A percentile compares a stretch with the other conserved stretches of the same genome.
phyloP scores from a whole-genome alignment of 2,329 filamentous ascomycete genomes.

The Ceratocystis harringtonii region DNA sequence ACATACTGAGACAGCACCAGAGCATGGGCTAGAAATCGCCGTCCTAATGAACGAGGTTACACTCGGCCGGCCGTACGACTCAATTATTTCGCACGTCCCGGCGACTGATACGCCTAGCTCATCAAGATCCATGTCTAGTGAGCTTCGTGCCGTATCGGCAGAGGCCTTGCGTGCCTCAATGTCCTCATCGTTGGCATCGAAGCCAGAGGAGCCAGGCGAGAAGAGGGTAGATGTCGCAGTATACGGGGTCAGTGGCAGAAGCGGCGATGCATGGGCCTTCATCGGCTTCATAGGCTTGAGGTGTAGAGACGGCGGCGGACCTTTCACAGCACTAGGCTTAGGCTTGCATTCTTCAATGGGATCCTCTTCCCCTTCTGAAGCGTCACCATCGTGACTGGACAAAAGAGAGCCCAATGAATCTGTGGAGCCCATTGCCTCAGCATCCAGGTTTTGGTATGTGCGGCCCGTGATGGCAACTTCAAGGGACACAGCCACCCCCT shows the following conservation, averaged over 20 bases:
- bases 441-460: constrained; percentile 10
- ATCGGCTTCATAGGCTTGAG: constrained; percentile 13
- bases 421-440: constrained; percentile 1
- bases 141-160: constrained; percentile 12
- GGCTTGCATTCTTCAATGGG: constrained; percentile 4
- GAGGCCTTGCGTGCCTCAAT: constrained; percentile 9
- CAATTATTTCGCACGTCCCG: background rate
- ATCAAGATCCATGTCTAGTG: constrained; percentile 10
- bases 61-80: constrained; percentile 15
- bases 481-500: background rate
- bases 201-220: constrained; percentile 11
- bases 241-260: constrained; percentile 8
- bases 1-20: constrained; percentile 39
- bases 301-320: constrained; percentile 10
- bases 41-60: constrained; percentile 30
- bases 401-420: constrained; percentile 13
- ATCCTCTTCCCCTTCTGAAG: constrained; percentile 10
- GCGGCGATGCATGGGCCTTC: background rate
- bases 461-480: constrained; percentile 13
- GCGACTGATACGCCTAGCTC: constrained; percentile 6
- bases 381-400: constrained; percentile 1
- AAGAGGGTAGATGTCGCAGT: constrained; percentile 15
- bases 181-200: constrained; percentile 9
- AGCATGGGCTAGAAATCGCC: constrained; percentile 35
- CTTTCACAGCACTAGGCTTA: background rate